Base-by-base conservation (phyloP, 1,284 basidiomycete species). In the Tranzscheliella williamsii region DNA sequence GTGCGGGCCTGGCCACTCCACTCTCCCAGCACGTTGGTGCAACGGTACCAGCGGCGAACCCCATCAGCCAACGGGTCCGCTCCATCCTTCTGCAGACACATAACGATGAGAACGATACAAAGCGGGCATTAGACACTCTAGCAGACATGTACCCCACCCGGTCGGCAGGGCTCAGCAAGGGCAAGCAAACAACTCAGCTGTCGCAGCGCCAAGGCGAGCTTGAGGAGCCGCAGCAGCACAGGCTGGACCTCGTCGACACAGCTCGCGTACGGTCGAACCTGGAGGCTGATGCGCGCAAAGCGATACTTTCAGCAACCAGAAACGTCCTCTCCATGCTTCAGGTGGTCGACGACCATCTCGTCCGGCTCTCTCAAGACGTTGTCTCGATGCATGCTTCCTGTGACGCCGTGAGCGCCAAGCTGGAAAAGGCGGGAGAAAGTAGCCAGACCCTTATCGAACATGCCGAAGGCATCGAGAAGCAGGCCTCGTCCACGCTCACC, bases 251-350 rank as follows among this genome's bases (percentile, higher is more conserved):
- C 8, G 54, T 70, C 22, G 53, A 67, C 44, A 53, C 55, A 1
- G 82, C 83, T 4, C 79, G 82, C 24, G 90, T 89, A 16, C 82
- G 91, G 44, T 87, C 86, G 74, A 85, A 86, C 70, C 81, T 96
- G 41, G 84, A 89, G 48, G 82, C 85, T 45, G 91, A 96, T 75
- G 85, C 93, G 73, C 91, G 95, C 75, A 81, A 81, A 42, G 86
- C 85, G 70, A 81, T 95, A 30, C 85, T 87, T 0, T 84, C 87
- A 42, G 89, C 90, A 2, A 91, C 89, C 60, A 83, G 84, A 36
- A 84, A 85, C 58, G 93, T 96, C 77, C 78, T 96, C 42, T 82
- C 84, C 29, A 89, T 89, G 0, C 88, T 96, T 50, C 85, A 85
- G 11, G 86, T 90, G 66, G 90, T 95, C 18, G 89, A 95, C 80